Conservation (phyloP, 1,139 yeast species). For the Diutina rugosa region DNA sequence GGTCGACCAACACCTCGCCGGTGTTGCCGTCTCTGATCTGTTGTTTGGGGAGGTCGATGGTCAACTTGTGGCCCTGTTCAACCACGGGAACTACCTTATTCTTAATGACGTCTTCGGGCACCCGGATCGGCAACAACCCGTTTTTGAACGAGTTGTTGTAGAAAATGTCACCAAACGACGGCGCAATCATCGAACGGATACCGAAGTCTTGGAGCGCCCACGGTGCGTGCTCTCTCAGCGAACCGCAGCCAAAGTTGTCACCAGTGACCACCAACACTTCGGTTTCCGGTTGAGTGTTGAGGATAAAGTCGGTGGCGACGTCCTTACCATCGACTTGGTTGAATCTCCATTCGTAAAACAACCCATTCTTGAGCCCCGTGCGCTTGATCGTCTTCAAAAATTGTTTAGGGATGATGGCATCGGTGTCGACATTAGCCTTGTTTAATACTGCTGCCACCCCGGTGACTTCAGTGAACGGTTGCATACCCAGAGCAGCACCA, state of each 20-base stretch:
- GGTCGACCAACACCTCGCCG: constrained; percentile 62
- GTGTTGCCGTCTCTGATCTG: constrained; percentile 54
- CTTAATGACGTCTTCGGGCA: constrained; percentile 61
- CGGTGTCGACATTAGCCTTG: constrained; percentile 93
- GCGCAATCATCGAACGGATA: constrained; percentile 89
- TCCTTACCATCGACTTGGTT: constrained; percentile 65
- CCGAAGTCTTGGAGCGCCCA: constrained; percentile 99
- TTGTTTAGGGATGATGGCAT: constrained; percentile 97
- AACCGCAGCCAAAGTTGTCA: constrained; percentile 97
- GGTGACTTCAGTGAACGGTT: constrained; percentile 59
- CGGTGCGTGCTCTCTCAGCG: constrained; percentile 98
- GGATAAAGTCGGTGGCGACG: constrained; percentile 74
- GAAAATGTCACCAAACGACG: constrained; percentile 96
- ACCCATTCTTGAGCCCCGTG: constrained; percentile 80
- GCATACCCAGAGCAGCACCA: constrained; percentile 38
- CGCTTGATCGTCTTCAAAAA: constrained; percentile 94
- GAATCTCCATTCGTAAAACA: constrained; percentile 84
- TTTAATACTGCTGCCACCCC: constrained; percentile 91
- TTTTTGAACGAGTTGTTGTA: constrained; percentile 94
- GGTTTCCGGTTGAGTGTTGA: constrained; percentile 72
- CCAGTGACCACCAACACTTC: constrained; percentile 86
- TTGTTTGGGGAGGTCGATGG: constrained; percentile 80
- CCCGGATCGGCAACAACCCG: constrained; percentile 82
- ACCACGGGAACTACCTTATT: constrained; percentile 73
- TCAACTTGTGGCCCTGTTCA: constrained; percentile 52